A percentile compares a stretch with the other conserved stretches of the same genome.
Conservation (phyloP, 345 rosid species). For the Citrus maxima region DNA sequence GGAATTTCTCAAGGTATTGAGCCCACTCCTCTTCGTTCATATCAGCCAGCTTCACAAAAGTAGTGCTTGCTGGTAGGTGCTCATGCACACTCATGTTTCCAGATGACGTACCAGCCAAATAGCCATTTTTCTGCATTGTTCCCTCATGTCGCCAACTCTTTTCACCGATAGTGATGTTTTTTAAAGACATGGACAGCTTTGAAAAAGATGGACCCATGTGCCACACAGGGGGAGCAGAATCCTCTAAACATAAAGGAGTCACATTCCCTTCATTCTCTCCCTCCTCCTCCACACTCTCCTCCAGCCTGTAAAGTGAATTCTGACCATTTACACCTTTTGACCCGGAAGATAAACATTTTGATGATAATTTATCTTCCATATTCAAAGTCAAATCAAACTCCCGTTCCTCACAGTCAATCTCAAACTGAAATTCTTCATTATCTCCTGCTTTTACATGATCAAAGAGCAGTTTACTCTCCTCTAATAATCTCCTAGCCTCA, state of each 20-base stretch:
- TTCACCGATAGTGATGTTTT: slow-evolving; percentile 24
- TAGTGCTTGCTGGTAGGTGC: slow-evolving; percentile 41
- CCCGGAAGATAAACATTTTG: slow-evolving; percentile 20
- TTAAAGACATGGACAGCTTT: slow-evolving; percentile 31
- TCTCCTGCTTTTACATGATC: slow-evolving; percentile 33
- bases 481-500: slow-evolving; percentile 39
- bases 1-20: slow-evolving; percentile 46
- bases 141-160: slow-evolving; percentile 22
- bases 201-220: slow-evolving; percentile 18
- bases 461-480: slow-evolving; percentile 26
- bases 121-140: slow-evolving; percentile 35
- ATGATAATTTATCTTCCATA: slow-evolving; percentile 10
- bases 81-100: slow-evolving; percentile 47
- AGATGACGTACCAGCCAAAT: slow-evolving; percentile 41
- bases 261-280: slow-evolving; percentile 16
- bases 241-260: background rate
- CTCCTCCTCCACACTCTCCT: slow-evolving; percentile 32
- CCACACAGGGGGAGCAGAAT: slow-evolving; percentile 1
- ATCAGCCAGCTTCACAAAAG: slow-evolving; percentile 54
- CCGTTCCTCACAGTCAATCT: slow-evolving; percentile 37
- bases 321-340: slow-evolving; percentile 23
- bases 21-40: slow-evolving; percentile 54
- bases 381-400: slow-evolving; percentile 16
- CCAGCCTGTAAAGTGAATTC: slow-evolving; percentile 34
- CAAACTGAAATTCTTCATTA: slow-evolving; percentile 38